These are phyloP conservation scores for Lasiosphaeria miniovina DNA, from an alignment of 495 filamentous ascomycete species.

Conservation along the genomic window DNA sequence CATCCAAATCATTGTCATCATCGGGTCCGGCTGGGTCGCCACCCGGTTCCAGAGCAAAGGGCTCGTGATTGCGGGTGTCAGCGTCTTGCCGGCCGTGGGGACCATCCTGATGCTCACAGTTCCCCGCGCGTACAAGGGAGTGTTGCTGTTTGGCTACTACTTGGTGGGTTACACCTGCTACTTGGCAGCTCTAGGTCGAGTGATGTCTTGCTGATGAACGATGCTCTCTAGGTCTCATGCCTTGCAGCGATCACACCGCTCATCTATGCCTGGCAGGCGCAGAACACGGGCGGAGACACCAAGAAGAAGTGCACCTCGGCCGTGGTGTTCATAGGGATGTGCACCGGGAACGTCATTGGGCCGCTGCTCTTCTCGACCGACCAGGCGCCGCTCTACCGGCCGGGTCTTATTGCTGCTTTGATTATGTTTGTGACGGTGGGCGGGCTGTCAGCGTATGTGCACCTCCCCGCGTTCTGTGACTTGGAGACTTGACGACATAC, in stretches of 20 bases:
- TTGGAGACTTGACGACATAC: not conserved
- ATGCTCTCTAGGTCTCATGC: slow-evolving; percentile 24
- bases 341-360: slow-evolving; percentile 58
- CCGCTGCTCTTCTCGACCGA: slow-evolving; percentile 60
- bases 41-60: slow-evolving; percentile 53
- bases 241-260: slow-evolving; percentile 50
- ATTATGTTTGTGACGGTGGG: slow-evolving; percentile 40
- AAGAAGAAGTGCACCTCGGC: slow-evolving; percentile 65
- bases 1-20: slow-evolving; percentile 44
- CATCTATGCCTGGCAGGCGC: slow-evolving; percentile 64
- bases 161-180: slow-evolving; percentile 19
- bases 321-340: slow-evolving; percentile 60
- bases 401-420: slow-evolving; percentile 54
- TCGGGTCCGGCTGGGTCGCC: slow-evolving; percentile 46
- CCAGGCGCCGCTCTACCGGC: slow-evolving; percentile 56
- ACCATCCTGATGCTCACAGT: slow-evolving; percentile 52
- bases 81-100: slow-evolving; percentile 55
- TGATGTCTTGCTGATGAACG: not conserved
- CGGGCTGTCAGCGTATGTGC: slow-evolving; percentile 36
- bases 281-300: slow-evolving; percentile 65
- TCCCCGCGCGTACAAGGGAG: slow-evolving; percentile 43
- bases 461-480: not conserved
- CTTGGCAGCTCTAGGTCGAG: not conserved
- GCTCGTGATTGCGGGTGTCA: slow-evolving; percentile 52
- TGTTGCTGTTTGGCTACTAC: slow-evolving; percentile 41